phyloP scores from a whole-genome alignment of 306 rosid species.

The Quillaja saponaria region DNA sequence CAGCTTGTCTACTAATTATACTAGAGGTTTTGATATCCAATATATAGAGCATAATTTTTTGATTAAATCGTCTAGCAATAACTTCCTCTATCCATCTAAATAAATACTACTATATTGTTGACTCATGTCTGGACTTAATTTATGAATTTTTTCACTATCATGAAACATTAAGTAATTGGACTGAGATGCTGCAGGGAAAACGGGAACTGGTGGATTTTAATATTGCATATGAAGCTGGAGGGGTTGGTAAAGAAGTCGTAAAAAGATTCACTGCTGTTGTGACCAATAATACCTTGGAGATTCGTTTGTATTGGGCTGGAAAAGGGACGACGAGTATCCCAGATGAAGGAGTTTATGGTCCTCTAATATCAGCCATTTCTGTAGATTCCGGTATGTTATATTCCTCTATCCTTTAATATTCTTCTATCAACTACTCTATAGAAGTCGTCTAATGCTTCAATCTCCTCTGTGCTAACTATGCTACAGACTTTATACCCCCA shows the following conservation, averaged over 20 bases:
- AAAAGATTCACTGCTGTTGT: constrained; percentile 23
- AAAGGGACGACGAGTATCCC: constrained; percentile 67
- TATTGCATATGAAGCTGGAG: constrained; percentile 50
- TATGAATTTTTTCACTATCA: background rate
- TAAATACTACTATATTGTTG: too few species aligned
- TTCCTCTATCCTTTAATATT: background rate
- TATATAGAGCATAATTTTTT: too few species aligned
- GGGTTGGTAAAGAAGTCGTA: constrained; percentile 31
- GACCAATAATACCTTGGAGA: constrained; percentile 44
- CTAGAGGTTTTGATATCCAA: background rate
- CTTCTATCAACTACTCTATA: background rate
- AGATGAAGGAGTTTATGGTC: constrained; percentile 56
- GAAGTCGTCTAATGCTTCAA: background rate
- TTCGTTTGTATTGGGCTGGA: constrained; percentile 67
- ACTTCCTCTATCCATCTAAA: too few species aligned
- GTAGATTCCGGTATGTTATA: constrained; percentile 43
- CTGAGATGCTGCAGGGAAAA: constrained; percentile 44
- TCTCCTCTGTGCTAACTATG: background rate
- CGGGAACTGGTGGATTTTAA: constrained; percentile 50
- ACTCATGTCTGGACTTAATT: background rate
- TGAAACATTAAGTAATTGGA: constrained; percentile 21
- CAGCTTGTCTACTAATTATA: background rate
- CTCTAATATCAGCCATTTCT: constrained; percentile 73
- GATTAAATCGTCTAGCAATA: too few species aligned
- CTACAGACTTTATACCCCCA: constrained; percentile 35